These are phyloP conservation scores for Discostella pseudostelligera DNA, from an alignment of 108 stramenopile genomes.

Conservation along the genomic window DNA sequence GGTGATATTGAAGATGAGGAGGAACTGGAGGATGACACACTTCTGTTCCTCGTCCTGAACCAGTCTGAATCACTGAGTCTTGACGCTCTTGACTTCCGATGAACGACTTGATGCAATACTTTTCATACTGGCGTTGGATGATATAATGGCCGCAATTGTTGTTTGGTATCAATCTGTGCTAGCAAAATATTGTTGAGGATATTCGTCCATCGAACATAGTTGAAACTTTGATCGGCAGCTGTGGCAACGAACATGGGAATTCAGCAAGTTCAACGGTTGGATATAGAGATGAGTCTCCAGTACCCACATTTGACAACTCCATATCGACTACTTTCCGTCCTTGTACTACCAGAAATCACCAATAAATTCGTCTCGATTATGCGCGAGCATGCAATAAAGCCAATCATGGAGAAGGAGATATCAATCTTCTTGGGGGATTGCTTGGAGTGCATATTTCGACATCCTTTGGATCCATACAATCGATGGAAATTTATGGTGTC, in stretches of 20 bases:
- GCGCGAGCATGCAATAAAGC: constrained; percentile 6
- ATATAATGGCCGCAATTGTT: constrained; percentile 23
- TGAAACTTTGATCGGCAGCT: constrained; percentile 35
- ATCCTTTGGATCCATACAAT: constrained; percentile 33
- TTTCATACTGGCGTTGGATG: constrained; percentile 42
- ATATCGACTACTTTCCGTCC: constrained; percentile 39
- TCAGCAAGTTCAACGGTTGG: constrained; percentile 45
- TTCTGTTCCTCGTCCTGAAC: constrained; percentile 30
- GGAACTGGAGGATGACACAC: constrained; percentile 31
- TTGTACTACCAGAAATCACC: constrained; percentile 44
- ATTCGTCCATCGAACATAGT: constrained; percentile 20
- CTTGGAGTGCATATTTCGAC: constrained; percentile 43
- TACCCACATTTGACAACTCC: constrained; percentile 46
- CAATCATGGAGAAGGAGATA: constrained; percentile 22
- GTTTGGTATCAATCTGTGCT: constrained; percentile 15
- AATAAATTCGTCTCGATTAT: constrained; percentile 25
- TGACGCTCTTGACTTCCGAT: constrained; percentile 42
- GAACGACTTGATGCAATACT: constrained; percentile 47
- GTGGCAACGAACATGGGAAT: constrained; percentile 40
- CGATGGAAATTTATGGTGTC: constrained; percentile 15
- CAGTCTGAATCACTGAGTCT: constrained; percentile 19
- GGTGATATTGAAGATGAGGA: constrained; percentile 17
- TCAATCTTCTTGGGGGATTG: constrained; percentile 49
- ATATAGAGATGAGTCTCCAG: constrained; percentile 39
- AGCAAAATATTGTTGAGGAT: not conserved